Percentiles rank a stretch among this genome's conserved stretches.
phyloP scores from a whole-genome alignment of 441 rosid species.

The Populus hybrid region DNA sequence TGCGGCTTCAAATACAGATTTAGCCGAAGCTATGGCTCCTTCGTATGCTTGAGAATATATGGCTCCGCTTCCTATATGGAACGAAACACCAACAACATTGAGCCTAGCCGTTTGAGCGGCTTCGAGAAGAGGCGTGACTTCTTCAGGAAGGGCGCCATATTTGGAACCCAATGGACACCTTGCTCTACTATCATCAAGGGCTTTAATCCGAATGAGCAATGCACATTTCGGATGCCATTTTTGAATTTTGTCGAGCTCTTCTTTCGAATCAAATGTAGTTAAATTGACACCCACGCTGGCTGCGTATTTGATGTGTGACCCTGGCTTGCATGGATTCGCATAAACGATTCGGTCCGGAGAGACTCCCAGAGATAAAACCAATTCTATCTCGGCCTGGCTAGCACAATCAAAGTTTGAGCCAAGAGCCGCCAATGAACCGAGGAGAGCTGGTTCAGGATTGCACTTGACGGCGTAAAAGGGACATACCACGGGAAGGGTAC shows the following conservation, averaged over 20 bases:
- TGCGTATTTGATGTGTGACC: slow-evolving; percentile 33
- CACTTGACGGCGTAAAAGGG: slow-evolving; percentile 46
- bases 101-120: slow-evolving; percentile 28
- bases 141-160: slow-evolving; percentile 34
- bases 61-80: slow-evolving; percentile 34
- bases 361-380: slow-evolving; percentile 32
- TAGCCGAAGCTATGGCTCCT: slow-evolving; percentile 31
- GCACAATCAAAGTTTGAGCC: slow-evolving; percentile 40
- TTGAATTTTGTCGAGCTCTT: slow-evolving; percentile 30
- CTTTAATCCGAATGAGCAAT: slow-evolving; percentile 32
- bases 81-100: slow-evolving; percentile 29
- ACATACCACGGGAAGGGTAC: slow-evolving; percentile 25
- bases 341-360: slow-evolving; percentile 25
- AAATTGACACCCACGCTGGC: slow-evolving; percentile 34
- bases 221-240: slow-evolving; percentile 34
- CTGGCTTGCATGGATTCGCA: slow-evolving; percentile 38
- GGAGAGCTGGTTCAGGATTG: slow-evolving; percentile 30
- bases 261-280: slow-evolving; percentile 33
- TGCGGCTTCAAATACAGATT: slow-evolving; percentile 26
- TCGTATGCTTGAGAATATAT: slow-evolving; percentile 12
- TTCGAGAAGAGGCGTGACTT: slow-evolving; percentile 26
- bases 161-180: slow-evolving; percentile 30
- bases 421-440: slow-evolving; percentile 27
- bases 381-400: slow-evolving; percentile 30
- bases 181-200: slow-evolving; percentile 29